phyloP scores from a whole-genome alignment of 345 rosid genomes.

The Excoecaria agallocha region DNA sequence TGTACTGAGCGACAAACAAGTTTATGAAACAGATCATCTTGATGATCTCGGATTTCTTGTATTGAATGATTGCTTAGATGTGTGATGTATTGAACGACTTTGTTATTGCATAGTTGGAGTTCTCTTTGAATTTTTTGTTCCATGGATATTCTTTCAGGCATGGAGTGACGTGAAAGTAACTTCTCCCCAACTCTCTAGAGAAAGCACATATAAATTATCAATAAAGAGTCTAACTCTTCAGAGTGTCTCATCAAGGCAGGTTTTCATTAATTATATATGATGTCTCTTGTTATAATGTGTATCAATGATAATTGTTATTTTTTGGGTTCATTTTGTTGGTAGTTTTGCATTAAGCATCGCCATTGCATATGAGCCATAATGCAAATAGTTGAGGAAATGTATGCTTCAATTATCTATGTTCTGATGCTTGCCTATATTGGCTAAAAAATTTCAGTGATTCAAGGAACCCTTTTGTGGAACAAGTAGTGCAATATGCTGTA shows the following conservation, averaged over 20 bases:
- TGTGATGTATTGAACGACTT: not conserved
- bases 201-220: constrained; percentile 74
- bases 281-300: not conserved
- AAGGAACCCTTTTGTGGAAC: constrained; percentile 86
- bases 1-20: not conserved
- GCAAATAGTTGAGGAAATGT: not conserved
- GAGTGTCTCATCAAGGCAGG: constrained; percentile 64
- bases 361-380: not conserved
- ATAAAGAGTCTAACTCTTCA: constrained; percentile 61
- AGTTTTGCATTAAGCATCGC: not conserved
- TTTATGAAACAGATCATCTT: constrained; percentile 2
- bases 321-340: not conserved
- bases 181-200: constrained; percentile 89
- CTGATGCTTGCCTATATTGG: constrained; percentile 5
- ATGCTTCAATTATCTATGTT: constrained; percentile 12
- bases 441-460: constrained; percentile 51
- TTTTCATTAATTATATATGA: constrained; percentile 12
- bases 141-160: constrained; percentile 37
- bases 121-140: constrained; percentile 4
- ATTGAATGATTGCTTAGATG: not conserved
- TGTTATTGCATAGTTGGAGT: not conserved
- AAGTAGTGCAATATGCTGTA: constrained; percentile 67
- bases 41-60: not conserved
- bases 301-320: not conserved
- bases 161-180: constrained; percentile 87